Percentiles rank a stretch among this genome's conserved stretches.
Conservation (phyloP, 2,329 filamentous ascomycete genomes). For the Aspergillus viridinutans region DNA sequence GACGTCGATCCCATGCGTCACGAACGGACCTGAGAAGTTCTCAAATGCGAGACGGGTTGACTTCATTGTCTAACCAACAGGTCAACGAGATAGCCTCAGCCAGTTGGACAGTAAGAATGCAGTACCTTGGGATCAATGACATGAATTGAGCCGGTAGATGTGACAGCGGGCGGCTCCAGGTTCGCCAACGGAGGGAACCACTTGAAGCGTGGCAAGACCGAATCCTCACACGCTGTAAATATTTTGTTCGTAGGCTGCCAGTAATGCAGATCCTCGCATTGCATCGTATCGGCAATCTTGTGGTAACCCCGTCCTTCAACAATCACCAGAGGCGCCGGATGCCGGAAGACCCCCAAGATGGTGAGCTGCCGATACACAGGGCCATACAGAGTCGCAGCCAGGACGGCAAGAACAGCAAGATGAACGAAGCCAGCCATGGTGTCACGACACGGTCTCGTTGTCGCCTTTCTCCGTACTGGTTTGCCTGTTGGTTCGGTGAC, state of each 20-base stretch:
- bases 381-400: conserved; percentile 18
- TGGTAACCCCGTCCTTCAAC: conserved; percentile 34
- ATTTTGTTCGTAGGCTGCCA: conserved; percentile 47
- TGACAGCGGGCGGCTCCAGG: conserved; percentile 35
- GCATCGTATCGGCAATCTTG: conserved; percentile 48
- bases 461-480: neutral
- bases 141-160: conserved; percentile 35
- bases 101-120: neutral
- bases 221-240: conserved; percentile 56
- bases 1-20: conserved; percentile 60
- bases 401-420: conserved; percentile 16
- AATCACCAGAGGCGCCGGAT: conserved; percentile 14
- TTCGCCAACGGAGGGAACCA: conserved; percentile 52
- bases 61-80: conserved; percentile 41
- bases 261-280: conserved; percentile 60
- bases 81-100: neutral
- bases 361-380: conserved; percentile 16
- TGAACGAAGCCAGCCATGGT: conserved; percentile 20
- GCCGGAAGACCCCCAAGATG: conserved; percentile 21
- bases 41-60: conserved; percentile 46
- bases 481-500: too few species aligned
- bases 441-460: neutral
- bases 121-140: conserved; percentile 52
- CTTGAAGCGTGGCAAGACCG: conserved; percentile 36
- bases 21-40: conserved; percentile 51